Evolutionary conservation across 805 yeast genomes (phyloP), one percentile per base, ranked within the genome.

Genomic region (Tetrapisispora nanseiensis): DNA sequence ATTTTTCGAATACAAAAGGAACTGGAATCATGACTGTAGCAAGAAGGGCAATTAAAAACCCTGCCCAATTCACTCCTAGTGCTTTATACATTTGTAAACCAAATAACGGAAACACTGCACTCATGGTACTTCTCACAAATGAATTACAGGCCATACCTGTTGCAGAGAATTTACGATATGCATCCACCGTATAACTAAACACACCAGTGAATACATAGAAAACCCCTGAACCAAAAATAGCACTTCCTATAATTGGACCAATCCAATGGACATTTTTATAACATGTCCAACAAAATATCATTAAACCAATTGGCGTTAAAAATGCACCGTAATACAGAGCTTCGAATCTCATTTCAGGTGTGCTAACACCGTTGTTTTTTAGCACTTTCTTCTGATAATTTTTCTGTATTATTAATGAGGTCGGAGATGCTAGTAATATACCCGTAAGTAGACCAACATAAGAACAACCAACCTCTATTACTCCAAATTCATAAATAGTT

Each of bases 241-340:
- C 71, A 45, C 86, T 89, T 2, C 89, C 78, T 44, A 79, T 71
- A 18, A 76, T 64, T 4, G 92, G 80, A 1, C 73, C 84, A 55
- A 81, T 77, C 86, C 87, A 83, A 55, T 79, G 87, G 10, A 82
- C 70, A 24, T 71, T 55, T 1, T 60, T 42, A 50, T 74, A 72
- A 20, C 79, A 72, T 2, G 86, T 72, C 89, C 92, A 84, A 3
- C 79, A 90, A 47, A 83, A 67, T 75, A 87, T 82, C 67, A 83
- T 81, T 41, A 84, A 63, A 0, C 85, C 74, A 23, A 76, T 66
- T 1, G 86, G 86, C 45, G 80, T 65, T 20, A 74, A 63, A 20
- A 79, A 62, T 0, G 85, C 76, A n/a, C 89, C 92, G 45, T 76
- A 57, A 56, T 78, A 75, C 46, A 81, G 74, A 6, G 82, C 68